Evolutionary conservation across 441 rosid species (phyloP).

Genomic region (Bruguiera hainesii): DNA sequence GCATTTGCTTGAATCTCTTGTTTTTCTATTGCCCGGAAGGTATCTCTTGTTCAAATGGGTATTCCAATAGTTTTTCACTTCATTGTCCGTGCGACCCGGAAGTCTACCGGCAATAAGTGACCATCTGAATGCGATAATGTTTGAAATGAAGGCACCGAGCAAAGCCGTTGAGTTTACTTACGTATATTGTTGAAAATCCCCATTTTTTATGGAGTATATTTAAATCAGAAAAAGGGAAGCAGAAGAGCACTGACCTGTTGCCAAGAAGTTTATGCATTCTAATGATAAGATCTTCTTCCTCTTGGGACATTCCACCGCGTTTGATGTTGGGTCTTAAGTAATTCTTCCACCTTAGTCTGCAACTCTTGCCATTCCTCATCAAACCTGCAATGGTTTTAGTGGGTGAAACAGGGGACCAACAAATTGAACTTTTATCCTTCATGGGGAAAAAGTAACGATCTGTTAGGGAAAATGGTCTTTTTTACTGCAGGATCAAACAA

Average conservation of each 20-base stretch:
- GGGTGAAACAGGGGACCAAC: neutral
- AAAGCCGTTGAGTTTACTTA: neutral
- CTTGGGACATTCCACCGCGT: constrained; percentile 59
- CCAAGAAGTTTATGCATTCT: constrained; percentile 91
- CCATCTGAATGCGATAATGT: constrained; percentile 45
- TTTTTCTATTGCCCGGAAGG: constrained; percentile 36
- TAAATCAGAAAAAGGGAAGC: neutral
- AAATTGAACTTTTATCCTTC: too few relatives aligned
- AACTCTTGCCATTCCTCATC: constrained; percentile 61
- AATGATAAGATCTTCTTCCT: constrained; percentile 81
- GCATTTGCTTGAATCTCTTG: constrained; percentile 19
- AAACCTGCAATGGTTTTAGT: constrained; percentile 36
- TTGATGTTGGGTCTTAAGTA: constrained; percentile 60
- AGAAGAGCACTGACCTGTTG: constrained; percentile 42
- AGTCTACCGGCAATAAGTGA: constrained; percentile 77
- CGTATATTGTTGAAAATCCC: neutral
- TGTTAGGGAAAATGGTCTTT: too few relatives aligned
- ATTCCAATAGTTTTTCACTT: constrained; percentile 91
- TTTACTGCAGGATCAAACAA: too few relatives aligned
- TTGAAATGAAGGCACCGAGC: neutral
- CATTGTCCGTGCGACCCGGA: constrained; percentile 87
- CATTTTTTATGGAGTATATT: neutral
- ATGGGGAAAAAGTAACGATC: too few relatives aligned
- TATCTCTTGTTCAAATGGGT: constrained; percentile 62
- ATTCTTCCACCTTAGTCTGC: constrained; percentile 63